phyloP scores from a whole-genome alignment of 2,329 filamentous ascomycete species.

The Nigrospora osmanthi region DNA sequence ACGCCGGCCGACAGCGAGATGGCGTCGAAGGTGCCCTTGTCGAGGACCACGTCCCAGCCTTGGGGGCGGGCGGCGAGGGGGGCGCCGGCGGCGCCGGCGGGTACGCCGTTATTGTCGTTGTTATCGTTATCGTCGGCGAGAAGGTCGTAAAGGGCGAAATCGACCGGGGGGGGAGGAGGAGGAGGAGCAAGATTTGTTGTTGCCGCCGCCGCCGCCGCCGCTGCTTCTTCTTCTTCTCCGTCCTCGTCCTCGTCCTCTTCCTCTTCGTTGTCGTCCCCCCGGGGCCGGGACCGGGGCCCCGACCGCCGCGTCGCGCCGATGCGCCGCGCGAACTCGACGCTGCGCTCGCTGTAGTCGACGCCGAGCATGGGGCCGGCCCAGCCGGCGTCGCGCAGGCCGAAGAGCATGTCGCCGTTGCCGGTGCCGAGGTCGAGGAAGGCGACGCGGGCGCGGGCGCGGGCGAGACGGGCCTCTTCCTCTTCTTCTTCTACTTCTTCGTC shows the following conservation, averaged over 20 bases:
- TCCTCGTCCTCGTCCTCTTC: conserved; percentile 17
- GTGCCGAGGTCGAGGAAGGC: conserved; percentile 82
- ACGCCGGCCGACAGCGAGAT: conserved; percentile 64
- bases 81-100: conserved; percentile 18
- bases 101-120: too few relatives aligned
- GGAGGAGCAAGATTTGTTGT: too few relatives aligned
- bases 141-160: conserved; percentile 56
- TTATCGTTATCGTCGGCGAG: too few relatives aligned
- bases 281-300: conserved; percentile 5
- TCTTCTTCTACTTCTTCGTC: conserved; percentile 15
- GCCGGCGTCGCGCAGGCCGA: conserved; percentile 58
- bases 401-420: conserved; percentile 88
- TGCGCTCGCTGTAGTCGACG: conserved; percentile 77
- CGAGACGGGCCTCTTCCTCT: conserved; percentile 3
- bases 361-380: conserved; percentile 70
- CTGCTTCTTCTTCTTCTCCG: conserved; percentile 5
- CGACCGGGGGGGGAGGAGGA: conserved; percentile 19
- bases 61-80: background rate
- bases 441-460: conserved; percentile 20
- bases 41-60: conserved; percentile 86
- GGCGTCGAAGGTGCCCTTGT: conserved; percentile 97
- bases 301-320: conserved; percentile 38
- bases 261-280: conserved; percentile 15
- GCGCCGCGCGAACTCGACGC: conserved; percentile 63
- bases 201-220: background rate